Conservation (phyloP, 108 stramenopile species). For the Cylindrotheca fusiformis region DNA sequence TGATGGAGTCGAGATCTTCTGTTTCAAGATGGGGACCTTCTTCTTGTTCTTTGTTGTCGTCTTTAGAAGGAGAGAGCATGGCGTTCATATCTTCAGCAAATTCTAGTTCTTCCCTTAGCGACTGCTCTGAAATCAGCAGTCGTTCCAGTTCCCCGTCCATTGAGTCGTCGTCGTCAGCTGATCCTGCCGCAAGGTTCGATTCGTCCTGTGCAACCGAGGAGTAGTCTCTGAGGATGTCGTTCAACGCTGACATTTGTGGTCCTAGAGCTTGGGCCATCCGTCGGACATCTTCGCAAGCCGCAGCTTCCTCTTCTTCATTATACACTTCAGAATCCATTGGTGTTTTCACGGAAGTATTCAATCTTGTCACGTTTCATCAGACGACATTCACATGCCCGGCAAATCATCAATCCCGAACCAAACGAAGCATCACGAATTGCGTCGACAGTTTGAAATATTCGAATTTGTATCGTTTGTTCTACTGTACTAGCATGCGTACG, state of each 20-base stretch:
- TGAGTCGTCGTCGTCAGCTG: constrained; percentile 43
- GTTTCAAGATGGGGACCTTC: neutral
- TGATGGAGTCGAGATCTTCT: neutral
- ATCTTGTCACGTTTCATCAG: too few relatives aligned
- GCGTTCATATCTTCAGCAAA: constrained; percentile 20
- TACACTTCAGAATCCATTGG: neutral
- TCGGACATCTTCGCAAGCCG: constrained; percentile 24
- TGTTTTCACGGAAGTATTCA: too few relatives aligned
- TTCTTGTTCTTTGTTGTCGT: neutral
- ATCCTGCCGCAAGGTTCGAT: constrained; percentile 4
- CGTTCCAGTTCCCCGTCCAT: constrained; percentile 32
- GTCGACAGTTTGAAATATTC: too few relatives aligned
- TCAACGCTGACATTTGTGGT: constrained; percentile 35
- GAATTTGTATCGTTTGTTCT: too few relatives aligned
- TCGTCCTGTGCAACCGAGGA: constrained; percentile 17
- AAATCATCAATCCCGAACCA: too few relatives aligned
- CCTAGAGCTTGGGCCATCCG: constrained; percentile 35
- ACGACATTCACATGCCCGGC: too few relatives aligned
- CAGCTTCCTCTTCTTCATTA: constrained; percentile 14
- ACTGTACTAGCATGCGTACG: too few relatives aligned
- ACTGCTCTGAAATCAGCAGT: constrained; percentile 28
- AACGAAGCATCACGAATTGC: too few relatives aligned
- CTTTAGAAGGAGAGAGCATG: constrained; percentile 14
- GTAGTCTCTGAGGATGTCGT: constrained; percentile 29
- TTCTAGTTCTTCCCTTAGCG: constrained; percentile 30